Conservation (phyloP, 148 eudicot genomes). For the Salicornia ramosissima region DNA sequence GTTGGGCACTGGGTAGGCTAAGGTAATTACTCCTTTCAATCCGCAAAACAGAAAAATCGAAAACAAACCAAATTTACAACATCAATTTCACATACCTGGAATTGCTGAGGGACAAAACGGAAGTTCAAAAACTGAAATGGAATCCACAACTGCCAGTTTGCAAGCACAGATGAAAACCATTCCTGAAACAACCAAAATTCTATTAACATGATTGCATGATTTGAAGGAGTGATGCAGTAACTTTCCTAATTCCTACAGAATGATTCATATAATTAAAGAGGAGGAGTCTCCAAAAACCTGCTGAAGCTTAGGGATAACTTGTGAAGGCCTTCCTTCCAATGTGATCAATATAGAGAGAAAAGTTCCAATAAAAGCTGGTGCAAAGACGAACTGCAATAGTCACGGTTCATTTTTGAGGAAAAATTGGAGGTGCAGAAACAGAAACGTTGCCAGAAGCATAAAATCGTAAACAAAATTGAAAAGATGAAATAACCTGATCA, state of each 20-base stretch:
- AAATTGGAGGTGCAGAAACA: slow-evolving; percentile 8
- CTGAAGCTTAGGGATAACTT: slow-evolving; percentile 78
- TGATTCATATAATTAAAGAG: not conserved
- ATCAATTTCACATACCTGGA: slow-evolving; percentile 54
- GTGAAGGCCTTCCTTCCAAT: slow-evolving; percentile 75
- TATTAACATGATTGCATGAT: not conserved
- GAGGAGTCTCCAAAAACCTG: slow-evolving; percentile 44
- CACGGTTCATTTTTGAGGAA: not conserved
- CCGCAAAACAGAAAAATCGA: not conserved
- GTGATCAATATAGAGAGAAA: slow-evolving; percentile 64
- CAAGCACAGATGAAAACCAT: slow-evolving; percentile 86
- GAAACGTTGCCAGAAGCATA: slow-evolving; percentile 17
- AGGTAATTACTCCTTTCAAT: not conserved
- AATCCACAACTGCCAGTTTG: slow-evolving; percentile 92
- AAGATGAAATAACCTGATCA: slow-evolving; percentile 45
- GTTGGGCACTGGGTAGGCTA: not conserved
- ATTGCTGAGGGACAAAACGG: slow-evolving; percentile 89
- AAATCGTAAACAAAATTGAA: not conserved
- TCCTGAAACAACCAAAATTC: slow-evolving; percentile 43
- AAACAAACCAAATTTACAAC: not conserved
- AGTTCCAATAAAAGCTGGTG: slow-evolving; percentile 75
- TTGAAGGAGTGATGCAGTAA: not conserved
- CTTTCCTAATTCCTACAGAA: not conserved
- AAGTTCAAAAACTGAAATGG: slow-evolving; percentile 98
- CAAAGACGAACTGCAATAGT: slow-evolving; percentile 70